Evolutionary conservation across 1,284 basidiomycete species (phyloP).

Genomic region (Malassezia restricta): DNA sequence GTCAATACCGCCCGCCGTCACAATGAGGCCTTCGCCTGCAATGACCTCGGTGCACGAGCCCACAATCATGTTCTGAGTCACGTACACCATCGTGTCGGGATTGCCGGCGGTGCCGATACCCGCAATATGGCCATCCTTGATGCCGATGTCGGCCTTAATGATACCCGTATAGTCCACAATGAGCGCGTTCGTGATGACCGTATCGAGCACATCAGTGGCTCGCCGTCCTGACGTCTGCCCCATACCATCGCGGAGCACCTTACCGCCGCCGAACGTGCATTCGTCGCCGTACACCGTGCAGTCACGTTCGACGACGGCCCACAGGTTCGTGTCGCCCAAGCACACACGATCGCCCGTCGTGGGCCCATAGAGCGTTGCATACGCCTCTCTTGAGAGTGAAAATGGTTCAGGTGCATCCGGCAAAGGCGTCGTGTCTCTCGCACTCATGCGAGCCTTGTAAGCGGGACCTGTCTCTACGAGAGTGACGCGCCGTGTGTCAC

Average conservation of each 20-base stretch:
- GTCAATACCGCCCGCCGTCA: constrained; percentile 88
- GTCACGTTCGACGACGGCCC: constrained; percentile 85
- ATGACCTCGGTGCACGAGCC: constrained; percentile 54
- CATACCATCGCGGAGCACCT: constrained; percentile 43
- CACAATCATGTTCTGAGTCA: constrained; percentile 56
- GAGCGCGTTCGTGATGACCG: constrained; percentile 86
- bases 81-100: constrained; percentile 78
- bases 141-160: constrained; percentile 95
- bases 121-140: constrained; percentile 69
- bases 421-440: constrained; percentile 11
- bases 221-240: constrained; percentile 72
- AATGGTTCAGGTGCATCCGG: constrained; percentile 16
- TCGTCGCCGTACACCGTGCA: constrained; percentile 78
- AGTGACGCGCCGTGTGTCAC: constrained; percentile 69
- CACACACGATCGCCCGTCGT: constrained; percentile 79
- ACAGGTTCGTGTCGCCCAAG: constrained; percentile 77
- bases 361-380: constrained; percentile 55
- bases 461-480: constrained; percentile 60
- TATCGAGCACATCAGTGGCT: constrained; percentile 63
- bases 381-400: constrained; percentile 28
- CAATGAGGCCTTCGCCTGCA: constrained; percentile 81
- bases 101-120: constrained; percentile 96
- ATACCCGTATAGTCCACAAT: constrained; percentile 92
- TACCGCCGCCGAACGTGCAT: constrained; percentile 78
- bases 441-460: neutral